phyloP scores from a whole-genome alignment of 768 basidiomycete species.

The Tephrocybe sp. region DNA sequence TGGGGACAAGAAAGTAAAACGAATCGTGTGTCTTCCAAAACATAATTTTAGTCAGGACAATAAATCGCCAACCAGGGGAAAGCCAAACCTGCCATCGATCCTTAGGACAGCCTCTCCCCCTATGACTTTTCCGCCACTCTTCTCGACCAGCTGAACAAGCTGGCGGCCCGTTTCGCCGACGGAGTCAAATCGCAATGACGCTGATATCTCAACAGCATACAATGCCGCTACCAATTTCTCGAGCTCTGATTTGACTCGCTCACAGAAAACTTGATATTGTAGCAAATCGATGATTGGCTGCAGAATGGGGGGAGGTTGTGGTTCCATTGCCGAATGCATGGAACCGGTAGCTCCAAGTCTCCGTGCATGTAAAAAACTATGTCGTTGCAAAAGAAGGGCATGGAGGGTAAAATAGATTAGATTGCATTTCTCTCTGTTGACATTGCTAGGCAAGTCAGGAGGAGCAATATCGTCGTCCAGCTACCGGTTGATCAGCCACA shows the following conservation, averaged over 20 bases:
- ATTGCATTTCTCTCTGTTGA: slow-evolving; percentile 48
- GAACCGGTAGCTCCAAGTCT: slow-evolving; percentile 31
- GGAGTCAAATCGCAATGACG: slow-evolving; percentile 55
- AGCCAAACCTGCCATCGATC: slow-evolving; percentile 62
- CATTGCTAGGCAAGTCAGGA: slow-evolving; percentile 13
- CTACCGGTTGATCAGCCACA: slow-evolving; percentile 20
- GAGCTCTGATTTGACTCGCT: slow-evolving; percentile 58
- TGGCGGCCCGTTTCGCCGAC: slow-evolving; percentile 67
- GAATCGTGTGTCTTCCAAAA: slow-evolving; percentile 58
- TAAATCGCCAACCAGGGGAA: background rate
- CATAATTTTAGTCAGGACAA: background rate
- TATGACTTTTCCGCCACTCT: slow-evolving; percentile 38
- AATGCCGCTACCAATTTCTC: slow-evolving; percentile 48
- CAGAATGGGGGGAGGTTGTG: slow-evolving; percentile 48
- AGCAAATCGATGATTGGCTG: slow-evolving; percentile 76
- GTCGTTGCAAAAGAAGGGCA: slow-evolving; percentile 61
- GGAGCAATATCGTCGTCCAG: slow-evolving; percentile 27
- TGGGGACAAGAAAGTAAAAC: slow-evolving; percentile 74
- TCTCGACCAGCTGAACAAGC: slow-evolving; percentile 49
- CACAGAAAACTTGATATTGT: slow-evolving; percentile 76
- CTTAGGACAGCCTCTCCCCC: slow-evolving; percentile 74
- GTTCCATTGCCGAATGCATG: slow-evolving; percentile 18
- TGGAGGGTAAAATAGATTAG: slow-evolving; percentile 65
- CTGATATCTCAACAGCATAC: slow-evolving; percentile 49
- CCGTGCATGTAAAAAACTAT: slow-evolving; percentile 44